Evolutionary conservation across 192 early-diverging fungal species (phyloP).

Genomic region (Linnemannia elongata): DNA sequence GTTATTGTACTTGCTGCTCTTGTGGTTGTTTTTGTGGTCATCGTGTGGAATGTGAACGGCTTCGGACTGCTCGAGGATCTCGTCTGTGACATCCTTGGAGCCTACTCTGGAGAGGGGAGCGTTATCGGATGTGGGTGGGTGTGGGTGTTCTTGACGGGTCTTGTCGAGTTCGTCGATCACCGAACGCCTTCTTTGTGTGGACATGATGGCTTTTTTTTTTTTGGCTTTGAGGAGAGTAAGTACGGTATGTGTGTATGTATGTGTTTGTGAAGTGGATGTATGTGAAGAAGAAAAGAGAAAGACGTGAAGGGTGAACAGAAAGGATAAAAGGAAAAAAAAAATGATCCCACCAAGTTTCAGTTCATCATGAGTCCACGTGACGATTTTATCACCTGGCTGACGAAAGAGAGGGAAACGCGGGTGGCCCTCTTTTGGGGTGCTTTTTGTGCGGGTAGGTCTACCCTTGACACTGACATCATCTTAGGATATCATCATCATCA

Average conservation of each 20-base stretch:
- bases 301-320: not conserved
- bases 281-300: not conserved
- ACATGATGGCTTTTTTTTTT: not conserved
- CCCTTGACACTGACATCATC: not conserved
- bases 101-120: not conserved
- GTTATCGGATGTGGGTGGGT: not conserved
- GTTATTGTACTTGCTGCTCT: not conserved
- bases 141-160: conserved; percentile 34
- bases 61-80: conserved; percentile 27
- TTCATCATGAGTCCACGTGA: not conserved
- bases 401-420: not conserved
- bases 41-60: conserved; percentile 6
- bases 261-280: not conserved
- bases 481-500: not conserved
- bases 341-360: conserved; percentile 1
- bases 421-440: not conserved
- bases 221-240: too few species aligned
- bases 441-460: not conserved
- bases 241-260: not conserved
- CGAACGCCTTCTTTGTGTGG: not conserved
- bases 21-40: not conserved
- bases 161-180: conserved; percentile 39
- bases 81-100: conserved; percentile 23
- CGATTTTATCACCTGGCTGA: not conserved
- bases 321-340: not conserved